Evolutionary conservation across 805 yeast genomes (phyloP), one percentile per base, ranked within the genome.

Genomic region (Torulaspora franciscae): DNA sequence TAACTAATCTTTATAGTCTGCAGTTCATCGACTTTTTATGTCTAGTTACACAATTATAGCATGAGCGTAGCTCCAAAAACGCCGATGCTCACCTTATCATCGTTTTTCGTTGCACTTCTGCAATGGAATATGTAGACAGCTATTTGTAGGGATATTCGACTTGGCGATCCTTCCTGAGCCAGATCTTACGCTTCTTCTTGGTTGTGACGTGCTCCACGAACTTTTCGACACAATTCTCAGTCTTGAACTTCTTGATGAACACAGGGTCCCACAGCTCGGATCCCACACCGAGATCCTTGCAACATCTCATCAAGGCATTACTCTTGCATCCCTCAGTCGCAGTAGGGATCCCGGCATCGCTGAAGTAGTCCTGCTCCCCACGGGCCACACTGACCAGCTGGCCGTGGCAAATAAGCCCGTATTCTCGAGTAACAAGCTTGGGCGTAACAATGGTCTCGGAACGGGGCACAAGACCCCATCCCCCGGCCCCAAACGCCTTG

Each of bases 311-410:
- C 63, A 93, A 70, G 0, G 98, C 97, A 62, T 93, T 93, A 61
- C 95, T 83, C 62, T 89, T 89, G 66, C 98, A 91, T 8, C 99
- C 99, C 67, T 93, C 99, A 33, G 95, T 82, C 0, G 98, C 97
- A 0, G 98, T 93, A 4, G 97, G 88, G 38, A 91, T 78, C 37
- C 93, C 95, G 49, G 80, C 81, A 23, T 87, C 89, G 30, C 78
- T 81, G 69, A 87, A 93, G 62, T 85, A 93, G 55, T 86, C 90
- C 67, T 90, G 97, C 63, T 93, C 98, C 23, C 99, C 99, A 49
- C 99, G 76, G 0, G 97, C 95, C 15, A 93, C 83, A 50, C 91
- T 80, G 2, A 93, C 95, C 40, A 93, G 70, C 52, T 95, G 76
- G 1, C 98, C 98, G 47, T 83, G 80, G 54, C 95, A 84, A 3